These are phyloP conservation scores for Musa balbisiana DNA, from an alignment of 202 grass and related monocot genomes.

Conservation along the genomic window DNA sequence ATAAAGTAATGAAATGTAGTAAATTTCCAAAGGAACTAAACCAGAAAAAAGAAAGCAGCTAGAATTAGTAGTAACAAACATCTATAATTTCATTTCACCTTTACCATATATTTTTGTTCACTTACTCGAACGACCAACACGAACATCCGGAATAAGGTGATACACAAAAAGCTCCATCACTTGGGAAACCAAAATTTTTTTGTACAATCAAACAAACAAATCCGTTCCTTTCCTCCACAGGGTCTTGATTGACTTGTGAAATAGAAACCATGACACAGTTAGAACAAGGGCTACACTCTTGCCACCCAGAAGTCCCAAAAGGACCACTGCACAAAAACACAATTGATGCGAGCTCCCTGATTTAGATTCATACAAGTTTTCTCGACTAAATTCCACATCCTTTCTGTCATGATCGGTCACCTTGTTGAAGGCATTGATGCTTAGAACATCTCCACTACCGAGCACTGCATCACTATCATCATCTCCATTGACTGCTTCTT, in stretches of 20 bases:
- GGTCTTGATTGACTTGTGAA: conserved; percentile 30
- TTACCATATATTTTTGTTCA: neutral
- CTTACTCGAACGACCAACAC: neutral
- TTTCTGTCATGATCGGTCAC: neutral
- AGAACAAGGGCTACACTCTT: conserved; percentile 49
- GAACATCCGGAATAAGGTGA: neutral
- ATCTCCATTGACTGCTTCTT: conserved; percentile 8
- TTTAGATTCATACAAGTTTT: conserved; percentile 2
- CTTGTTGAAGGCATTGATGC: neutral
- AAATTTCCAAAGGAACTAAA: neutral
- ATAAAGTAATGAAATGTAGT: neutral
- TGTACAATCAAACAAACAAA: conserved; percentile 11
- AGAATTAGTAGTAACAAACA: neutral
- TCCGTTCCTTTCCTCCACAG: neutral
- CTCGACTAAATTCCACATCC: conserved; percentile 8
- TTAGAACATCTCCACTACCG: neutral
- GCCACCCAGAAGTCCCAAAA: conserved; percentile 52
- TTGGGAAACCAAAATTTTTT: neutral
- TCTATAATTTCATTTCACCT: conserved; percentile 5
- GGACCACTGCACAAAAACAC: conserved; percentile 29
- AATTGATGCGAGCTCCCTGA: conserved; percentile 14
- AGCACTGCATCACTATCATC: neutral
- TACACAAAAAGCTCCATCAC: neutral
- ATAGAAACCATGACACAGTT: conserved; percentile 38
- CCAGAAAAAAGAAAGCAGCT: neutral